These are phyloP conservation scores for Candida silvicultrix DNA, from an alignment of 805 yeast genomes.

Conservation along the genomic window DNA sequence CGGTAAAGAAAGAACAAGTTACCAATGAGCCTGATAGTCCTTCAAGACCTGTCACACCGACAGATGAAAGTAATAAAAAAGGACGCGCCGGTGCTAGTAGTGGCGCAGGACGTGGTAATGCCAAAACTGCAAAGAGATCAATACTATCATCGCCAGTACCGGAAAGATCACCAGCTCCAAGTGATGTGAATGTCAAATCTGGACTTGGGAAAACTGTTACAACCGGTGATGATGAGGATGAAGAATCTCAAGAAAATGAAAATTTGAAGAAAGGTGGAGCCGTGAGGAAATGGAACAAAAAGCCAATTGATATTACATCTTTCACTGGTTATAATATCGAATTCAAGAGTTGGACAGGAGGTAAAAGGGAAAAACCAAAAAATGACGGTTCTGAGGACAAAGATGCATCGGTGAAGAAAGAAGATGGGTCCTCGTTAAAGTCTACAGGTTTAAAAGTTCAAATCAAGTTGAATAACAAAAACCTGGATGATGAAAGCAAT, in stretches of 20 bases:
- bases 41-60: background rate
- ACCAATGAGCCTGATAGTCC: slow-evolving; percentile 5
- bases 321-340: slow-evolving; percentile 38
- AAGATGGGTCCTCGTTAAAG: background rate
- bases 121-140: background rate
- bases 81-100: background rate
- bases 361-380: background rate
- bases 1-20: background rate
- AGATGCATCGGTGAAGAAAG: background rate
- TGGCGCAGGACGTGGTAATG: background rate
- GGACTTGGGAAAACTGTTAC: background rate
- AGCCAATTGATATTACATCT: slow-evolving; percentile 31
- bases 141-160: slow-evolving; percentile 1
- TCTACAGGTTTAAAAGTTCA: slow-evolving; percentile 12
- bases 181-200: background rate
- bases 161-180: slow-evolving; percentile 2
- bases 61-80: background rate
- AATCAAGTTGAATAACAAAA: slow-evolving; percentile 17
- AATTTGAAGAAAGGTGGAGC: slow-evolving; percentile 37
- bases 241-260: slow-evolving; percentile 18
- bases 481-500: slow-evolving; percentile 4
- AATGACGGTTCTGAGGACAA: background rate
- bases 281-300: slow-evolving; percentile 38
- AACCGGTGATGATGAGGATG: background rate
- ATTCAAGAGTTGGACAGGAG: slow-evolving; percentile 34